Conservation (phyloP, 768 basidiomycete species). For the Rhizopogon vulgaris region DNA sequence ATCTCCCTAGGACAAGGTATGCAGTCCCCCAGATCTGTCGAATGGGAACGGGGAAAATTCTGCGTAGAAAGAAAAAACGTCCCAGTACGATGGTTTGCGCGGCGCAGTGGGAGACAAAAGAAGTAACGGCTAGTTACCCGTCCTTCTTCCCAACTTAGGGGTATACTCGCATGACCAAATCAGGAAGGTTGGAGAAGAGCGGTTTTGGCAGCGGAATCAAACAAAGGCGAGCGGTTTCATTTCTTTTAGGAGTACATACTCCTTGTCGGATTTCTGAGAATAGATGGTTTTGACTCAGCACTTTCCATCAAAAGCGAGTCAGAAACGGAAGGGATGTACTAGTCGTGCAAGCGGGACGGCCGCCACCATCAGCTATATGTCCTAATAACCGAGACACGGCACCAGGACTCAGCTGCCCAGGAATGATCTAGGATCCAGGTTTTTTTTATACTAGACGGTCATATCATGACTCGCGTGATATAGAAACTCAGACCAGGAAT, state of each 20-base stretch:
- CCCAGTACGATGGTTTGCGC: too few species aligned
- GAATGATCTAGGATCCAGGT: not conserved
- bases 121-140: too few species aligned
- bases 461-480: conserved; percentile 25
- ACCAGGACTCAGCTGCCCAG: too few species aligned
- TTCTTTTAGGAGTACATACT: not conserved
- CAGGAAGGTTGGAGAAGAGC: not conserved
- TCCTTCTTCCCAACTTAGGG: not conserved
- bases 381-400: not conserved
- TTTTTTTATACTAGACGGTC: not conserved
- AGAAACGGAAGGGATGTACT: too few species aligned
- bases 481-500: conserved; percentile 34
- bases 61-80: not conserved
- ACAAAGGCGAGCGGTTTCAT: not conserved
- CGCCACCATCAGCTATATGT: not conserved
- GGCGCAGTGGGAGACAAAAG: not conserved
- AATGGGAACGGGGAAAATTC: not conserved
- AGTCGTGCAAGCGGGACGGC: too few species aligned
- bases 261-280: not conserved
- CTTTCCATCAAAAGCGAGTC: not conserved
- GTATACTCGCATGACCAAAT: not conserved
- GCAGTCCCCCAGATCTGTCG: not conserved
- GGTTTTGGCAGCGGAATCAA: conserved; percentile 4
- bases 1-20: too few species aligned
- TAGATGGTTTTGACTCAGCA: not conserved